Evolutionary conservation across 495 filamentous ascomycete species (phyloP).

Genomic region (Cryomyces minteri): DNA sequence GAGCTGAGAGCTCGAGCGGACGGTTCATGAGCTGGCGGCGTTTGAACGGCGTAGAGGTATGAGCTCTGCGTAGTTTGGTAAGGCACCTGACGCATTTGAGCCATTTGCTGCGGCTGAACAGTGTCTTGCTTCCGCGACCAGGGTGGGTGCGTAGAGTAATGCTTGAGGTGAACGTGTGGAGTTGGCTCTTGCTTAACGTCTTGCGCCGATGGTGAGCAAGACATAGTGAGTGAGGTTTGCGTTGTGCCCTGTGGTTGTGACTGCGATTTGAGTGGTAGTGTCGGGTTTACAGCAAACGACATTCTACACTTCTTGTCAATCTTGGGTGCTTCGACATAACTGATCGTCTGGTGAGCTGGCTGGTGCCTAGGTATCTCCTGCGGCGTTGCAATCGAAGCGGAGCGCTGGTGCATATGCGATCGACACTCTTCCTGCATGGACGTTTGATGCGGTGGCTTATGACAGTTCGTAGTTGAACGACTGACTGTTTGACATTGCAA

Average conservation of each 20-base stretch:
- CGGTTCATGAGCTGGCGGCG: neutral
- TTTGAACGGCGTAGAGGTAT: neutral
- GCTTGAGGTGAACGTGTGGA: neutral
- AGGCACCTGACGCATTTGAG: neutral
- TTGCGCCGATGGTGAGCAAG: too few species aligned
- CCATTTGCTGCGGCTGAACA: neutral
- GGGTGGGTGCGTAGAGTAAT: neutral
- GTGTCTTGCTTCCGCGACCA: neutral
- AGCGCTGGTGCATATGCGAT: constrained; percentile 17
- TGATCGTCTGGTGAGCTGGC: too few species aligned
- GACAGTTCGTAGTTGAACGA: constrained; percentile 13
- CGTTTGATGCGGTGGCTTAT: constrained; percentile 18
- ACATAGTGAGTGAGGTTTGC: too few species aligned
- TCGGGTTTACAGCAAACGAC: too few species aligned
- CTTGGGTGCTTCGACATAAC: neutral
- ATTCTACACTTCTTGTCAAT: too few species aligned
- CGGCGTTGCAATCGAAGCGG: constrained; percentile 20
- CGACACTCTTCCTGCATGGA: constrained; percentile 14
- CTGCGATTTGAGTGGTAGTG: neutral
- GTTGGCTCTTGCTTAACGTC: constrained; percentile 6
- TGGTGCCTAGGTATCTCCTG: constrained; percentile 10
- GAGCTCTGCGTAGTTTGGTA: neutral
- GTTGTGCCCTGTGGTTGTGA: neutral
- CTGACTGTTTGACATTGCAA: constrained; percentile 24
- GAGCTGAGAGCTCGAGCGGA: neutral